Percentiles rank a stretch among this genome's conserved stretches.
These are phyloP conservation scores for Setaria italica DNA, from an alignment of 202 grass and related monocot genomes.

Conservation along the genomic window DNA sequence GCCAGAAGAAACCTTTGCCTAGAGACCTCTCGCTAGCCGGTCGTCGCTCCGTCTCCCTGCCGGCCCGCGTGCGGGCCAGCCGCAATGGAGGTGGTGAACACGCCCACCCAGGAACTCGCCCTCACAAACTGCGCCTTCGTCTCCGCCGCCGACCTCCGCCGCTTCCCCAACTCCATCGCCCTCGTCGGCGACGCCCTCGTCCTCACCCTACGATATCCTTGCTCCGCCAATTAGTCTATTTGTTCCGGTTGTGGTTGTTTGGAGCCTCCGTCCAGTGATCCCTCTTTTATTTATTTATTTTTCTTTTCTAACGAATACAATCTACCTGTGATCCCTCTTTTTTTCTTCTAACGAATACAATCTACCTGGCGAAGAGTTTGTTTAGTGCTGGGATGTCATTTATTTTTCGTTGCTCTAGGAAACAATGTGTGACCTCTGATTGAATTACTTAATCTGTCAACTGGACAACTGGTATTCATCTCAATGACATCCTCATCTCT, in stretches of 20 bases:
- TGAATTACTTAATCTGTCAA: neutral
- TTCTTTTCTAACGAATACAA: neutral
- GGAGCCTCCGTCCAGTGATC: neutral
- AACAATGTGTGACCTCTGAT: neutral
- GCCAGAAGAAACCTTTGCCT: neutral
- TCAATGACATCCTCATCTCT: neutral
- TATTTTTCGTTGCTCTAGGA: neutral
- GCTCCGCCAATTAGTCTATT: slow-evolving; percentile 4
- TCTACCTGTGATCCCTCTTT: neutral
- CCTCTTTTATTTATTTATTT: neutral
- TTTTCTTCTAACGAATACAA: neutral
- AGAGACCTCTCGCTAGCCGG: neutral
- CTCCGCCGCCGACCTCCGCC: slow-evolving; percentile 46
- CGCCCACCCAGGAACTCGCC: slow-evolving; percentile 65
- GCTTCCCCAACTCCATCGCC: slow-evolving; percentile 53
- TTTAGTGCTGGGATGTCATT: neutral
- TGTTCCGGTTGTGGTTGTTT: slow-evolving; percentile 9
- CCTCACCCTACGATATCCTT: slow-evolving; percentile 90
- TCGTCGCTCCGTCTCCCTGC: neutral
- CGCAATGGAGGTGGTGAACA: slow-evolving; percentile 56
- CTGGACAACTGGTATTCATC: neutral
- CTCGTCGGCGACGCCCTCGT: slow-evolving; percentile 66
- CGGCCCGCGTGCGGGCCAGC: neutral
- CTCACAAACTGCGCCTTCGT: slow-evolving; percentile 68
- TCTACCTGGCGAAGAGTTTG: neutral